phyloP scores from a whole-genome alignment of 2,329 filamentous ascomycete genomes.

The Cadophora gregata region DNA sequence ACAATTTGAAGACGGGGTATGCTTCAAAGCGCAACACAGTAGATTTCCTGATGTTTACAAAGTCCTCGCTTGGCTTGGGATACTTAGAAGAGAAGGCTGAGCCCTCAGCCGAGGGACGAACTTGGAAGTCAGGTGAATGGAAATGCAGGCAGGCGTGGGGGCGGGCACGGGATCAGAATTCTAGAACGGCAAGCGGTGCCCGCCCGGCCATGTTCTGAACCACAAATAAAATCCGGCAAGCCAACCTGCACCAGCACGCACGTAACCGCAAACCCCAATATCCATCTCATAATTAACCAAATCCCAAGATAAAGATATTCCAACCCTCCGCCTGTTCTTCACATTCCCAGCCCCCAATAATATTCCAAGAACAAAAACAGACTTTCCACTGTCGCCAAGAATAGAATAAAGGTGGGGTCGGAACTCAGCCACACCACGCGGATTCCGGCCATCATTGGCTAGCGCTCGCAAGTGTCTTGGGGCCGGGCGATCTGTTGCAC shows the following conservation, averaged over 20 bases:
- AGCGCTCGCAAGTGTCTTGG: not conserved
- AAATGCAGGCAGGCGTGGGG: not conserved
- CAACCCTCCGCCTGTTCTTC: not conserved
- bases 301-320: not conserved
- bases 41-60: not conserved
- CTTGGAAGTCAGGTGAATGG: not conserved
- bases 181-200: not conserved
- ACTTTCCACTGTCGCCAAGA: slow-evolving; percentile 4
- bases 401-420: slow-evolving; percentile 4
- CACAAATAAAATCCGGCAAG: not conserved
- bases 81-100: too few relatives aligned
- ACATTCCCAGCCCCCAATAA: not conserved
- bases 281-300: not conserved
- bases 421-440: slow-evolving; percentile 7
- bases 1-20: not conserved
- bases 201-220: too few relatives aligned
- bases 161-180: not conserved
- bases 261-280: not conserved
- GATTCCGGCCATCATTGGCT: not conserved
- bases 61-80: not conserved
- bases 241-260: too few relatives aligned
- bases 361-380: not conserved
- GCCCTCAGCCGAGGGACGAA: too few relatives aligned
- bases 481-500: slow-evolving; percentile 13
- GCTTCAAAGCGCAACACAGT: too few relatives aligned